phyloP scores from a whole-genome alignment of 2,329 filamentous ascomycete genomes.

The Venturia carpophila region DNA sequence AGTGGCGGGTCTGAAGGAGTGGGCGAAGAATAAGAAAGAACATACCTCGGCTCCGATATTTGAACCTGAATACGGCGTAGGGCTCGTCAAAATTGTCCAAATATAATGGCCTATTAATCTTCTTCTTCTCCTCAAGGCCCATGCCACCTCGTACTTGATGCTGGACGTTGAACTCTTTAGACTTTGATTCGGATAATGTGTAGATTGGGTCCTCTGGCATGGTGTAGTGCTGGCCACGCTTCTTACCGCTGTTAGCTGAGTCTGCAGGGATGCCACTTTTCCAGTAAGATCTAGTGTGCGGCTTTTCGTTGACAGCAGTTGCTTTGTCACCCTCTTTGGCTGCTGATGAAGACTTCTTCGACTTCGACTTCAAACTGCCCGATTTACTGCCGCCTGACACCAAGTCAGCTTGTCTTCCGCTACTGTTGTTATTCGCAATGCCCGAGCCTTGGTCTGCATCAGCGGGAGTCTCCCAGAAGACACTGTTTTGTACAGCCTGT shows the following conservation, averaged over 20 bases:
- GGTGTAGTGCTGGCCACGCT: slow-evolving; percentile 21
- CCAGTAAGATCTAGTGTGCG: slow-evolving; percentile 14
- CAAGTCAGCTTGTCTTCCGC: too few species aligned
- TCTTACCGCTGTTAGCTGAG: slow-evolving; percentile 5
- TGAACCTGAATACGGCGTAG: slow-evolving; percentile 44
- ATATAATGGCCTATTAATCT: slow-evolving; percentile 24
- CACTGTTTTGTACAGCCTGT: not conserved
- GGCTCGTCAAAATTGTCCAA: slow-evolving; percentile 27
- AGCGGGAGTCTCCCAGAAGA: not conserved
- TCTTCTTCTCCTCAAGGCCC: slow-evolving; percentile 34
- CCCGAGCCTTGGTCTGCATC: too few species aligned
- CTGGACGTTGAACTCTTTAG: slow-evolving; percentile 23
- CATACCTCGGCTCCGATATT: slow-evolving; percentile 33
- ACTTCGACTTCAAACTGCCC: not conserved
- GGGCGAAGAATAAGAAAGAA: not conserved
- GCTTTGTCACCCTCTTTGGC: not conserved
- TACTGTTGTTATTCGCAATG: not conserved
- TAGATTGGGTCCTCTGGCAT: slow-evolving; percentile 28
- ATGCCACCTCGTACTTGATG: slow-evolving; percentile 31
- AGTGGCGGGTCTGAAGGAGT: not conserved
- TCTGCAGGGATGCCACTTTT: not conserved
- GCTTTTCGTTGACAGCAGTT: not conserved
- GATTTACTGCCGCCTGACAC: not conserved
- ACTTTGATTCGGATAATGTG: slow-evolving; percentile 21
- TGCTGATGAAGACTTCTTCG: not conserved